Evolutionary conservation across 257 asterid genomes (phyloP).

Genomic region (Cynanchum wilfordii): DNA sequence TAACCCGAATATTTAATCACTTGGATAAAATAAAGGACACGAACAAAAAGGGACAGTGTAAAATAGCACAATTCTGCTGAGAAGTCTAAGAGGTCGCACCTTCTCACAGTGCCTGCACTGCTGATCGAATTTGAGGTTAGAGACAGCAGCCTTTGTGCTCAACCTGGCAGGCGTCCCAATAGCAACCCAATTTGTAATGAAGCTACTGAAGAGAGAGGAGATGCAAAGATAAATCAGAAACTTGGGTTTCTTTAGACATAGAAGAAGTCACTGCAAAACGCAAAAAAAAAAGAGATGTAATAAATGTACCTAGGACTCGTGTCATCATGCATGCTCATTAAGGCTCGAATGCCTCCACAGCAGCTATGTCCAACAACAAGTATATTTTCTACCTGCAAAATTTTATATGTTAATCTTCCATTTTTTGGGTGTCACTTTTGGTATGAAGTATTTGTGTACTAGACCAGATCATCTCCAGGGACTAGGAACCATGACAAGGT

Average conservation of each 20-base stretch:
- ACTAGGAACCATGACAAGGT: neutral
- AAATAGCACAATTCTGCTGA: neutral
- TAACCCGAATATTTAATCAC: neutral
- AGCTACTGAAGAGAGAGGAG: constrained; percentile 55
- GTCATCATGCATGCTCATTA: constrained; percentile 86
- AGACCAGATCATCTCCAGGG: neutral
- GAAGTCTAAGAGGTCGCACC: constrained; percentile 31
- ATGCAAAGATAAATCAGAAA: constrained; percentile 19
- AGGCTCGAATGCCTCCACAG: constrained; percentile 94
- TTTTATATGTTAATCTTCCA: neutral
- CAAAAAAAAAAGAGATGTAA: neutral
- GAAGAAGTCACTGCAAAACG: neutral
- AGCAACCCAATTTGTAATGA: constrained; percentile 73
- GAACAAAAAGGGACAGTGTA: neutral
- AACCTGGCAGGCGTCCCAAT: constrained; percentile 60
- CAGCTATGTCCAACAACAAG: constrained; percentile 89
- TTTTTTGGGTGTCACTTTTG: neutral
- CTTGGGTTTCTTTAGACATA: neutral
- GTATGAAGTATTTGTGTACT: neutral
- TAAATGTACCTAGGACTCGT: constrained; percentile 43
- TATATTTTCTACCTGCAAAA: constrained; percentile 74
- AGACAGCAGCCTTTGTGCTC: constrained; percentile 62
- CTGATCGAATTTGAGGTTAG: constrained; percentile 75
- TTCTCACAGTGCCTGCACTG: constrained; percentile 97
- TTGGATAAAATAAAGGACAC: neutral